Evolutionary conservation across 2,329 filamentous ascomycete species (phyloP).

Genomic region (Zymoseptoria crescenta): DNA sequence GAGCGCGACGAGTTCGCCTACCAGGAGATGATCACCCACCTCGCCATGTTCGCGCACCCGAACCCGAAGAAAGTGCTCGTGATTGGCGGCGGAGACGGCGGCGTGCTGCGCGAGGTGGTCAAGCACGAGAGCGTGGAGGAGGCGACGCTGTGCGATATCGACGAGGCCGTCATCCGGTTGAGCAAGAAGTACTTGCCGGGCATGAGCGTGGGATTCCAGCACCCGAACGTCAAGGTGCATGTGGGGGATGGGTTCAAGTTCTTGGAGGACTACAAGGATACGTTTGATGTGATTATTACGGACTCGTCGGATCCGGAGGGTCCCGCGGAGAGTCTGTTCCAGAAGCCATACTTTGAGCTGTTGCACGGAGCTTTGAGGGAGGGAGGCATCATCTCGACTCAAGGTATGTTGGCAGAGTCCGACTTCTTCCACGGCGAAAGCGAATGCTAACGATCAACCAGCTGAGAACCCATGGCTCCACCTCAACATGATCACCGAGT

Average conservation of each 20-base stretch:
- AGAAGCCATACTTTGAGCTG: constrained; percentile 98
- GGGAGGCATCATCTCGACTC: constrained; percentile 96
- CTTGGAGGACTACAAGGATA: constrained; percentile 90
- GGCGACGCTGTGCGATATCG: constrained; percentile 95
- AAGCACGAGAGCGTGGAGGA: constrained; percentile 98
- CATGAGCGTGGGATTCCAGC: constrained; percentile 84
- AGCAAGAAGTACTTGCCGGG: constrained; percentile 95
- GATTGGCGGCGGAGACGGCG: constrained; percentile 94
- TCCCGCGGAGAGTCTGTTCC: constrained; percentile 90
- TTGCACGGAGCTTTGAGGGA: constrained; percentile 82
- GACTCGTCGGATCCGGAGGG: constrained; percentile 97
- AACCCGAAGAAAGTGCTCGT: constrained; percentile 97
- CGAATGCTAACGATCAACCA: constrained; percentile 47
- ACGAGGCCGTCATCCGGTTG: constrained; percentile 96
- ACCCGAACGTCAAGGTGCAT: constrained; percentile 88
- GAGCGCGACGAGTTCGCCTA: constrained; percentile 96
- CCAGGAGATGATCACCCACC: constrained; percentile 99
- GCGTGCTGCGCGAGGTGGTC: constrained; percentile 95
- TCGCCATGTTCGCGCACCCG: constrained; percentile 97
- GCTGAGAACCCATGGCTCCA: constrained; percentile 97
- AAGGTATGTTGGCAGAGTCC: constrained; percentile 91
- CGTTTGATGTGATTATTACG: constrained; percentile 99
- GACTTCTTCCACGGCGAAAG: constrained; percentile 80
- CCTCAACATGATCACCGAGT: constrained; percentile 81
- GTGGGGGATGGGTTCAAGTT: constrained; percentile 99